Evolutionary conservation across 106 monocot genomes (phyloP).

Genomic region (Dendrobium huoshanense): DNA sequence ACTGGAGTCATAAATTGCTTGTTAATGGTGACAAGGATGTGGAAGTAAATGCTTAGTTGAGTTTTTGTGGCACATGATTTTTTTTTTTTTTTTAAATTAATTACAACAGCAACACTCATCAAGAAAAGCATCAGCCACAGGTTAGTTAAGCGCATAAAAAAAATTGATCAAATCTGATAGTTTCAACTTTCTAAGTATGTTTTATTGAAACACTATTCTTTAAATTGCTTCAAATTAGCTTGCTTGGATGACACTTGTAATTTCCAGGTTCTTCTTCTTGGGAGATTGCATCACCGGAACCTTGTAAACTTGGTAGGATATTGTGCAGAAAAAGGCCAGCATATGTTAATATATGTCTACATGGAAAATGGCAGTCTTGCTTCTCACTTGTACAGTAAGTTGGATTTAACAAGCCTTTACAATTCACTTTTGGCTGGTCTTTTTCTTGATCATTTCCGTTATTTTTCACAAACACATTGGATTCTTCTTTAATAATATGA

Average conservation of each 20-base stretch:
- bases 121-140: background rate
- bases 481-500: background rate
- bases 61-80: too few relatives aligned
- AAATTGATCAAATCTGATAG: background rate
- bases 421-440: background rate
- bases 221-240: background rate
- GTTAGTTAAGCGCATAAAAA: background rate
- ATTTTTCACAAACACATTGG: background rate
- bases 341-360: slow-evolving; percentile 64
- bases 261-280: slow-evolving; percentile 63
- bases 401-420: background rate
- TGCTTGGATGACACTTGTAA: background rate
- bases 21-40: too few relatives aligned
- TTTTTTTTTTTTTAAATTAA: too few relatives aligned
- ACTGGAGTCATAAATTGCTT: too few relatives aligned
- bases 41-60: too few relatives aligned
- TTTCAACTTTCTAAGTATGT: background rate
- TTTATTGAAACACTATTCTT: background rate
- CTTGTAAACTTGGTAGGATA: slow-evolving; percentile 77
- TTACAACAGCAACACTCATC: background rate
- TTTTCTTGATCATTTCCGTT: background rate
- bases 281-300: slow-evolving; percentile 70
- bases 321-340: slow-evolving; percentile 53
- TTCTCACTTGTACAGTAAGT: slow-evolving; percentile 60
- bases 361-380: slow-evolving; percentile 65